Evolutionary conservation across 305 asterid species (phyloP), one percentile per base, ranked within the genome.

Genomic region (Caryopteris hybrid): DNA sequence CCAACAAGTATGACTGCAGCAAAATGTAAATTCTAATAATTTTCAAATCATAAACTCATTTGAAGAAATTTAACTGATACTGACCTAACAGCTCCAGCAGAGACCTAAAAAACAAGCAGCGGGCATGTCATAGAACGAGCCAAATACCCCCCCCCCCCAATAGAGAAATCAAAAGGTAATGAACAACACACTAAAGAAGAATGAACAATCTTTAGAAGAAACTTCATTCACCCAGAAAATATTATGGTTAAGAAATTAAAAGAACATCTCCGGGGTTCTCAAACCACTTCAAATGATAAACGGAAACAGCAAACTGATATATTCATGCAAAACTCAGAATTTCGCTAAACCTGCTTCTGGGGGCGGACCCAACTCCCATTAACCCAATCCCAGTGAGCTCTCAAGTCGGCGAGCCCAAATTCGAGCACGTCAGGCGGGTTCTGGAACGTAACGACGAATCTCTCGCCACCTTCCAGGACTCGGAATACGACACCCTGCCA

Each of bases 341-440:
- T 64, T 27, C 12, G 34, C 13, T 27, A 36, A 70, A 91, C 97
- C 95, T 79, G 81, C 61, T 66, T 81, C 55, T 38, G 72, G 43
- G 88, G 85, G 16, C 79, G 75, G 59, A 84, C 71, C 96, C 97
- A 88, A 8, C 31, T 43, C 56, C 86, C 80, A 51, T 82, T 36
- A 67, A 78, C 84, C 93, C 95, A 88, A 71, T 82, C 78, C 63
- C 64, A 84, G 72, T 85, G 95, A 38, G 75, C 63, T 77, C 97
- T 80, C 68, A 91, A 64, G 0, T 81, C 84, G 3, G 74, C 61
- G 8, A 69, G 25, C 22, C 75, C 71, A 64, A 86, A 81, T 60
- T 79, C 83, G 39, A 77, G 83, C 64, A 75, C 88, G 74, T 82
- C 95, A 0, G 87, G 87, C 2, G 92, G 91, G 56, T 70, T 39